These are phyloP conservation scores for Claviceps monticola DNA, from an alignment of 2,329 filamentous ascomycete genomes.

Conservation along the genomic window DNA sequence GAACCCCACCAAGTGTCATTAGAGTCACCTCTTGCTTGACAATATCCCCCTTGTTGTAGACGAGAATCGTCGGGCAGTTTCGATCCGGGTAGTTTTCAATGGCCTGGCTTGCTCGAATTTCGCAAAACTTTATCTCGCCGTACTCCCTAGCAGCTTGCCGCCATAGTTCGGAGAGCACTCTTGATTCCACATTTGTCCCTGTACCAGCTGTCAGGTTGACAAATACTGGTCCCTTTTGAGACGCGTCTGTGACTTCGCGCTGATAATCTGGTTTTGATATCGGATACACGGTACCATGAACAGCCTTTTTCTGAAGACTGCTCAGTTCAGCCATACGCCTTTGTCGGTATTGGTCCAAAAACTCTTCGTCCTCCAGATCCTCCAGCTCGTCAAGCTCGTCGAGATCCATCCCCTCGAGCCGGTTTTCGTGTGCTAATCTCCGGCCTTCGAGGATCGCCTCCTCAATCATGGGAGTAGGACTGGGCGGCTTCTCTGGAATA, in stretches of 20 bases:
- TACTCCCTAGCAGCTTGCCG: conserved; percentile 70
- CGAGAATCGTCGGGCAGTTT: conserved; percentile 86
- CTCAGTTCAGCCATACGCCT: conserved; percentile 77
- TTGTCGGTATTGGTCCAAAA: conserved; percentile 75
- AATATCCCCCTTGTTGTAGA: conserved; percentile 89
- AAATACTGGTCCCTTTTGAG: conserved; percentile 51
- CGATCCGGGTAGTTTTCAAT: conserved; percentile 93
- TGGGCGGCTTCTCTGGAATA: conserved; percentile 95
- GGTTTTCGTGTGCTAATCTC: conserved; percentile 75
- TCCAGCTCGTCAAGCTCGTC: conserved; percentile 90
- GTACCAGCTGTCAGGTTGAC: conserved; percentile 71
- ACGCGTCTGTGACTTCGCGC: conserved; percentile 83
- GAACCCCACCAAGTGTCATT: conserved; percentile 58
- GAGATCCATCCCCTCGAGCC: conserved; percentile 84
- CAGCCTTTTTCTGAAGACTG: conserved; percentile 57
- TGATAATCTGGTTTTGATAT: conserved; percentile 90
- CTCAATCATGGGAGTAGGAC: conserved; percentile 89
- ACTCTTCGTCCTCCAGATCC: conserved; percentile 87
- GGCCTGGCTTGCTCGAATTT: conserved; percentile 82
- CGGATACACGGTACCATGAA: conserved; percentile 85
- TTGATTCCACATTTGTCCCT: conserved; percentile 73
- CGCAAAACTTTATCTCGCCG: conserved; percentile 93
- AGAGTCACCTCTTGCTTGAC: conserved; percentile 85
- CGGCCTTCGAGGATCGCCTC: conserved; percentile 81
- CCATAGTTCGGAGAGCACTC: conserved; percentile 76